Base-by-base conservation (phyloP, 371 early-diverging fungal genomes). In the Fennellomyces sp. region DNA sequence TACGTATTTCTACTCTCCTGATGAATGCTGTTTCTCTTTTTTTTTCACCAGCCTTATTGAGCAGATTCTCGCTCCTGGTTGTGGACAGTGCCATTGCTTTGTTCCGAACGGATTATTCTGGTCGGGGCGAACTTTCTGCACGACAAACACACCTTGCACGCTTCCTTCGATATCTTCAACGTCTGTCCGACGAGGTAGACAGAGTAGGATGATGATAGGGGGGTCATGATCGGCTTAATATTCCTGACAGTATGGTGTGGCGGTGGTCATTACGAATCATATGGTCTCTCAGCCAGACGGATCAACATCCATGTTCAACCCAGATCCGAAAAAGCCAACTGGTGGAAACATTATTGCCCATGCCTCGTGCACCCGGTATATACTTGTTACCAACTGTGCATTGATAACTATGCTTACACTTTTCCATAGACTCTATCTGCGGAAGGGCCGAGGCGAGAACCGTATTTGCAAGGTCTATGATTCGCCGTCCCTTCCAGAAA, bases 321-420 rank as follows among this genome's bases (percentile, higher is more conserved):
- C 93, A 10, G 98, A 98, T 68, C 94, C 94, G 36, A 98, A 98
- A 68, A 99, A 98, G 70, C 98, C 98, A 8, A 94, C 98, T 48
- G 99, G 99, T 41, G 99, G 99, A 36, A 94, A 99, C 73, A 95
- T 99, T 41, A 95, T 99, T 74, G 99, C 99, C 0, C 99, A 99
- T 67, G 91, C 98, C 7, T 97, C 96, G 39, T 94, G 94, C 12
- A 87, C 88, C n/a, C 38, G 60, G 61, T 59, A 55, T 15, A 11
- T 25, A 39, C 6, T 23, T 8, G 2, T 19, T 23, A 31, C 3
- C 27, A 17, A 10, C 30, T 29, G 2, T 45, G 15, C 56, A 10
- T 27, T 8, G 8, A 23, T 7, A 8, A 48, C 2, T 11, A 49
- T 27, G 4, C 21, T 13, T 39, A 39, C 31, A 30, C 39, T 10